phyloP scores from a whole-genome alignment of 2,329 filamentous ascomycete species.

The Podosphaera aphanis region DNA sequence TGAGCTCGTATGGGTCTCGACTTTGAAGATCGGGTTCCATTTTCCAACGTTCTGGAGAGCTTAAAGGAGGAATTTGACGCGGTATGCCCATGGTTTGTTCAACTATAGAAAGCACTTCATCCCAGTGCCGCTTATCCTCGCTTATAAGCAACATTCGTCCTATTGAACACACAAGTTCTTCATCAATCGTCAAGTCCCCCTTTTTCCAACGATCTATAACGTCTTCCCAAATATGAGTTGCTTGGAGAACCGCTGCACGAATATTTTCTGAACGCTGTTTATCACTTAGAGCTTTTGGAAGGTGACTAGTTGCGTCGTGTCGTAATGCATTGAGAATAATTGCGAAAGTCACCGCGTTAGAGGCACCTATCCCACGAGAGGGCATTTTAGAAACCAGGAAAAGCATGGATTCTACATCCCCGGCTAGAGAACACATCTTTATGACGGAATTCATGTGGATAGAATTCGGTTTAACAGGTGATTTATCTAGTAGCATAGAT shows the following conservation, averaged over 20 bases:
- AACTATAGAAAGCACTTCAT: slow-evolving; percentile 52
- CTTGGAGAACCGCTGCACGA: slow-evolving; percentile 35
- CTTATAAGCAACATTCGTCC: slow-evolving; percentile 50
- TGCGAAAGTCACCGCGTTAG: slow-evolving; percentile 55
- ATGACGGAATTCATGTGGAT: slow-evolving; percentile 81
- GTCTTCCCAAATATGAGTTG: slow-evolving; percentile 58
- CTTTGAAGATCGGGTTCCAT: slow-evolving; percentile 3
- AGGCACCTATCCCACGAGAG: slow-evolving; percentile 32
- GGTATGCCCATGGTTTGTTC: slow-evolving; percentile 62
- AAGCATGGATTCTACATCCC: slow-evolving; percentile 63
- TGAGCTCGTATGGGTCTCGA: not conserved
- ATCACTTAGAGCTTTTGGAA: slow-evolving; percentile 12
- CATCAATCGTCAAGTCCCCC: slow-evolving; percentile 50
- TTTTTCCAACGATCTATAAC: slow-evolving; percentile 52
- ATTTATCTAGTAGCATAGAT: slow-evolving; percentile 40
- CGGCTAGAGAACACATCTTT: slow-evolving; percentile 50
- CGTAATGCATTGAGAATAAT: slow-evolving; percentile 61
- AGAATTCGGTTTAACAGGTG: slow-evolving; percentile 44
- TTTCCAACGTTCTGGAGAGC: slow-evolving; percentile 3
- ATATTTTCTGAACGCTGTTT: slow-evolving; percentile 13
- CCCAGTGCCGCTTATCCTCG: slow-evolving; percentile 32
- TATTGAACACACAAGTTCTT: slow-evolving; percentile 60
- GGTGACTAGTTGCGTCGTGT: slow-evolving; percentile 17
- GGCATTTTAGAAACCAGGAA: slow-evolving; percentile 50
- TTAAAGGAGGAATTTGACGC: slow-evolving; percentile 18